These are phyloP conservation scores for Lodderomyces metapsilosis DNA, from an alignment of 1,139 yeast species.

Conservation along the genomic window DNA sequence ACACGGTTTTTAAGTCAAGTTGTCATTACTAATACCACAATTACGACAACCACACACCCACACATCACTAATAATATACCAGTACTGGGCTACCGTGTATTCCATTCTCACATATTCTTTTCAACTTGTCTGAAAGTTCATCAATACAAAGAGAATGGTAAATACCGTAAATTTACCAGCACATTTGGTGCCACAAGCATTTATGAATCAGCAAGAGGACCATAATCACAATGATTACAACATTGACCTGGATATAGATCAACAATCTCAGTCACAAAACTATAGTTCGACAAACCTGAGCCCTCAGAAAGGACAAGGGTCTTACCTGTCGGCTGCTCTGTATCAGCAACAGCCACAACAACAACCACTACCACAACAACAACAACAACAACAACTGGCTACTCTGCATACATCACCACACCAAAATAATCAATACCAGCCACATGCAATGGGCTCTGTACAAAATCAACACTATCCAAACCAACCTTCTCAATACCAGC, in stretches of 20 bases:
- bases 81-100: too few species aligned
- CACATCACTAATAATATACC: too few species aligned
- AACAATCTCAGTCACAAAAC: conserved; percentile 10
- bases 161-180: conserved; percentile 24
- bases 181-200: conserved; percentile 36
- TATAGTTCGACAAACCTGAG: conserved; percentile 8
- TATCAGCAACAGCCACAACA: conserved; percentile 4
- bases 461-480: conserved; percentile 5
- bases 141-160: too few species aligned
- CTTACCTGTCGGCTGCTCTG: conserved; percentile 3
- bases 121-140: too few species aligned
- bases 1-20: too few species aligned
- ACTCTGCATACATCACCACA: too few species aligned
- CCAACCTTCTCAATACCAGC: conserved; percentile 7
- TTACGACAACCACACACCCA: too few species aligned
- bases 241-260: conserved; percentile 10
- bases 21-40: too few species aligned
- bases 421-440: not conserved
- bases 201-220: conserved; percentile 16
- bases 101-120: too few species aligned
- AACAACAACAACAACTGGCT: conserved; percentile 1
- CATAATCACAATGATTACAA: conserved; percentile 9
- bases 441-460: not conserved
- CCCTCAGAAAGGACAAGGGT: conserved; percentile 11
- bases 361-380: too few species aligned